Evolutionary conservation across 164 flowering plant species (phyloP).

Genomic region (Magnolia changhungtana): DNA sequence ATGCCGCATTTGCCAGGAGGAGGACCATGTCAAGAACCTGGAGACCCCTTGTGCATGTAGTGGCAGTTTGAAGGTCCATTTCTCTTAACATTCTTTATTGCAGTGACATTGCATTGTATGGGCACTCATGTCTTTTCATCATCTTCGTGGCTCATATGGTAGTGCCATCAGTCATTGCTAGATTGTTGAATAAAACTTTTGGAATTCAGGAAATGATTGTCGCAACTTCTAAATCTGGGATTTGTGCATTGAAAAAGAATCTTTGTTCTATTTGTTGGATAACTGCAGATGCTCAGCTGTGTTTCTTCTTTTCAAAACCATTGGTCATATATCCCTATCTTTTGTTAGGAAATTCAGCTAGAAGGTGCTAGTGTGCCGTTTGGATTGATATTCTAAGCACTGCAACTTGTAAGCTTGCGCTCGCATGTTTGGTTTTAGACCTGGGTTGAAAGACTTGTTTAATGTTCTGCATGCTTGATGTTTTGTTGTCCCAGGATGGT

Average conservation of each 20-base stretch:
- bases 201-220: too few species aligned
- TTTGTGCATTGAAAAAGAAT: too few species aligned
- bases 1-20: conserved; percentile 82
- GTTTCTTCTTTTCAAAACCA: background rate
- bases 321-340: background rate
- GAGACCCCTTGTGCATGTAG: conserved; percentile 70
- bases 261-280: too few species aligned
- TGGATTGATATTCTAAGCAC: background rate
- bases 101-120: background rate
- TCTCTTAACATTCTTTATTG: background rate
- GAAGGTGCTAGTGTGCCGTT: background rate
- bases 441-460: background rate
- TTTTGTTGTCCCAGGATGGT: background rate
- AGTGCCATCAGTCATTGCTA: background rate
- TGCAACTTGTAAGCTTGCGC: background rate
- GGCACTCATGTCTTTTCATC: background rate
- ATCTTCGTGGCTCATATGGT: background rate
- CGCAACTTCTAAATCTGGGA: too few species aligned
- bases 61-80: conserved; percentile 66
- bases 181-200: too few species aligned
- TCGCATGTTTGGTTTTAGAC: background rate
- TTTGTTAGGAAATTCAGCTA: background rate
- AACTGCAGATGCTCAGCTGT: background rate
- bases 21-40: conserved; percentile 46
- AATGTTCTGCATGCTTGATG: background rate